These are phyloP conservation scores for Mortierella sp. DNA, from an alignment of 371 early-diverging fungal species.

Conservation along the genomic window DNA sequence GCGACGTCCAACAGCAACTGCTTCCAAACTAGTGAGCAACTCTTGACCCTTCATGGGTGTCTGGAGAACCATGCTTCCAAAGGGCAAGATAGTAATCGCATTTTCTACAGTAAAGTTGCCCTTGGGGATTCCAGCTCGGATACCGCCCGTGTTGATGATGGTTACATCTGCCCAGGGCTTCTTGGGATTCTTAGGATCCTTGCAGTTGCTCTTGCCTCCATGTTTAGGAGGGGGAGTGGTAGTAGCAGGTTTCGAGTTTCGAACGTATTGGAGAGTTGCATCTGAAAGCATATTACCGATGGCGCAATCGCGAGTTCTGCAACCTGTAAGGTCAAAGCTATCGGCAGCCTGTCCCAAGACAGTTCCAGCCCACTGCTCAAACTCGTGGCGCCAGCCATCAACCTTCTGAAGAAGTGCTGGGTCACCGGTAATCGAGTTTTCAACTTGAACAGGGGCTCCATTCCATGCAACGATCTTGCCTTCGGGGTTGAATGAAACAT, in stretches of 20 bases:
- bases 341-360: constrained; percentile 58
- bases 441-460: constrained; percentile 70
- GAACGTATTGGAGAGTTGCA: constrained; percentile 54
- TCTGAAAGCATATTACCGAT: constrained; percentile 68
- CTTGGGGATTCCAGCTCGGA: constrained; percentile 60
- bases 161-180: constrained; percentile 33
- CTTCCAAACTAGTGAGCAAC: constrained; percentile 56
- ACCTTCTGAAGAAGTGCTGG: constrained; percentile 40
- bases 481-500: constrained; percentile 66
- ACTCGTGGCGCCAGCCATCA: constrained; percentile 60
- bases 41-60: constrained; percentile 59
- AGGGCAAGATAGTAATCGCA: constrained; percentile 65
- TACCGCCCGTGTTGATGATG: constrained; percentile 65
- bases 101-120: constrained; percentile 64
- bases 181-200: background rate
- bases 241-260: background rate
- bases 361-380: constrained; percentile 54
- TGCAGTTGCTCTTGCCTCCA: background rate
- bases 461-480: constrained; percentile 57
- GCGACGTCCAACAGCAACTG: constrained; percentile 25
- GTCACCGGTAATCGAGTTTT: constrained; percentile 60
- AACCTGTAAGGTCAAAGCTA: constrained; percentile 46
- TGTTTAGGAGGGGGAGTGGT: background rate
- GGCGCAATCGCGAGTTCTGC: constrained; percentile 60
- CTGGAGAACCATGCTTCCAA: constrained; percentile 63